Conservation (phyloP, 345 rosid species). For the Mangifera indica region DNA sequence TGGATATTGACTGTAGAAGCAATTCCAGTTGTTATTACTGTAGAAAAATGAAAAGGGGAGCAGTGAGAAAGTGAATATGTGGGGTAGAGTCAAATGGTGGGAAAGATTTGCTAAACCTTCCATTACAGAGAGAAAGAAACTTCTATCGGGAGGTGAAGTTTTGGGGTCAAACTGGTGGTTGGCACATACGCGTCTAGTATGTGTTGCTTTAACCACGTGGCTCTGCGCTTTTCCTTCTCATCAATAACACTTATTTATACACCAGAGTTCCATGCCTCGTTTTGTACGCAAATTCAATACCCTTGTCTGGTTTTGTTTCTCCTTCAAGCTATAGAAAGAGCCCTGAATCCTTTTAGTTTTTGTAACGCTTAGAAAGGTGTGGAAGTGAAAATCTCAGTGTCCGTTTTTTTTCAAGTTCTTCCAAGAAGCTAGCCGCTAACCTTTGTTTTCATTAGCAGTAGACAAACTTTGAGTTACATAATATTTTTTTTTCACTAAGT, state of each 20-base stretch:
- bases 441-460: slow-evolving; percentile 34
- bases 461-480: slow-evolving; percentile 18
- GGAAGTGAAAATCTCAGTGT: neutral
- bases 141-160: neutral
- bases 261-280: neutral
- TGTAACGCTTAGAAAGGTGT: slow-evolving; percentile 16
- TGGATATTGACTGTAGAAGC: neutral
- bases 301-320: neutral
- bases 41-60: neutral
- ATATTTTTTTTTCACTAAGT: neutral
- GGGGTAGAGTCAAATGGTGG: neutral
- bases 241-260: neutral
- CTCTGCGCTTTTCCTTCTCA: neutral
- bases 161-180: neutral
- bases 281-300: neutral
- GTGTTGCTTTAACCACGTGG: neutral
- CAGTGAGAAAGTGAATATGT: slow-evolving; percentile 2
- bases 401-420: neutral
- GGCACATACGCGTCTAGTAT: neutral
- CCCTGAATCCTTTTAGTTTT: slow-evolving; percentile 10
- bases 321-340: neutral
- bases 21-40: neutral
- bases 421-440: neutral
- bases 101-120: neutral
- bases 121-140: neutral